Percentiles rank a stretch among this genome's conserved stretches.
These are phyloP conservation scores for Tylopilus subfusipes DNA, from an alignment of 768 basidiomycete species.

Conservation along the genomic window DNA sequence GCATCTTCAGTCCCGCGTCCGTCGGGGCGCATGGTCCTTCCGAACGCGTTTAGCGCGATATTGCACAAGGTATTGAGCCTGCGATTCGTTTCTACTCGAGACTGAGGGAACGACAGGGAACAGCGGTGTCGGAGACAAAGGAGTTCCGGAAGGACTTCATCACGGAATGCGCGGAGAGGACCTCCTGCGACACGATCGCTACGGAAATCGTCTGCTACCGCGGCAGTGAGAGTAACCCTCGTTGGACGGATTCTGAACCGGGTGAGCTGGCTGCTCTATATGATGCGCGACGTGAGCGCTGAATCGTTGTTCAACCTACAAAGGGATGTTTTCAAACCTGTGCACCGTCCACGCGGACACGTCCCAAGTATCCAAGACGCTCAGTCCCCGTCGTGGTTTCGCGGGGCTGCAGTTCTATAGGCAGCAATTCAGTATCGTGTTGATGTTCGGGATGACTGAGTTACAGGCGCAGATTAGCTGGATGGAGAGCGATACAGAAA, in stretches of 20 bases:
- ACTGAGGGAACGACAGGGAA: slow-evolving; percentile 21
- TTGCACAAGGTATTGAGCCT: slow-evolving; percentile 21
- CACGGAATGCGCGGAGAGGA: slow-evolving; percentile 28
- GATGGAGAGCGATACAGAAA: slow-evolving; percentile 35
- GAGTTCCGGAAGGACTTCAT: slow-evolving; percentile 34
- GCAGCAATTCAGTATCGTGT: slow-evolving; percentile 37
- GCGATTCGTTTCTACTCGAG: neutral
- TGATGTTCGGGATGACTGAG: slow-evolving; percentile 45
- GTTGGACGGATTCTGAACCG: slow-evolving; percentile 32
- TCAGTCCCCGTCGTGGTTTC: slow-evolving; percentile 30
- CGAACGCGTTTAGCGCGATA: slow-evolving; percentile 32
- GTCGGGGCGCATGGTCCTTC: slow-evolving; percentile 31
- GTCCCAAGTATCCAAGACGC: slow-evolving; percentile 27
- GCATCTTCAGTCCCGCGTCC: slow-evolving; percentile 28
- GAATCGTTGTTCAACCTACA: neutral
- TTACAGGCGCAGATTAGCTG: slow-evolving; percentile 45
- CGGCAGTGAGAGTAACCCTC: slow-evolving; percentile 21
- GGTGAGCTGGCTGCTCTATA: slow-evolving; percentile 6
- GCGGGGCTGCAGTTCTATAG: slow-evolving; percentile 30
- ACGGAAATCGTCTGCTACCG: slow-evolving; percentile 33
- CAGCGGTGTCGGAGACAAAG: slow-evolving; percentile 27
- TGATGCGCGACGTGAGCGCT: neutral
- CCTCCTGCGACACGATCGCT: slow-evolving; percentile 26
- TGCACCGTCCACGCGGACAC: slow-evolving; percentile 26
- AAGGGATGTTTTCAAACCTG: slow-evolving; percentile 28